Evolutionary conservation across 176 grass and related monocot species (phyloP), one percentile per base, ranked within the genome.

Genomic region (Raddia distichophylla): DNA sequence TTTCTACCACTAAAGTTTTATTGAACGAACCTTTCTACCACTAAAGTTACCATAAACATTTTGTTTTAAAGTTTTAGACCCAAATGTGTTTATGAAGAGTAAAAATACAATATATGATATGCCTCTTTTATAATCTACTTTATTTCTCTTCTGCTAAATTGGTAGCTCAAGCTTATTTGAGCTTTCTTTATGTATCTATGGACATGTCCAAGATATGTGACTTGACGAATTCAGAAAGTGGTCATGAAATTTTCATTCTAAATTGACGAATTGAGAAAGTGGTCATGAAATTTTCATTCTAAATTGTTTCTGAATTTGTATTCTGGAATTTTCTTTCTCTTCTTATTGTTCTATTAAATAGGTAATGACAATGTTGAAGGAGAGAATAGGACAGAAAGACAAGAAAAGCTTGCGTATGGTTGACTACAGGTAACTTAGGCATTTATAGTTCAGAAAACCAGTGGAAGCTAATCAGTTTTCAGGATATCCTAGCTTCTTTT

Each of bases 341-440:
- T 50, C 66, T 76, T 16, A 9, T 80, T 65, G 8, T 75, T 37
- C 75, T 74, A 57, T 74, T 82, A 47, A 81, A 60, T 75, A 99
- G 96, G 84, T 99, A 58, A 84, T 91, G 87, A 61, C 91, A 90
- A 91, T 99, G 89, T 66, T 99, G 58, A 99, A 99, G 82, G 91
- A 93, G 78, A 88, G 82, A 88, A 58, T 95, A 80, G 93, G 91
- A 78, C 96, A 99, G 82, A 91, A 86, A 59, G 76, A 95, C 54
- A 95, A 99, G 75, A 93, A 93, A 95, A 85, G 80, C 80, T 82
- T 99, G 64, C 89, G 64, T 61, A 88, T 60, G 65, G 89, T 99
- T 88, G 84, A 90, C 70, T 95, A 93, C 78, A 95, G 89, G 96
- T 95, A 93, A 85, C 63, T 42, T 61, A 60, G 59, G 78, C 82